Base-by-base conservation (phyloP, 2,329 filamentous ascomycete species). In the Metarhizium album region DNA sequence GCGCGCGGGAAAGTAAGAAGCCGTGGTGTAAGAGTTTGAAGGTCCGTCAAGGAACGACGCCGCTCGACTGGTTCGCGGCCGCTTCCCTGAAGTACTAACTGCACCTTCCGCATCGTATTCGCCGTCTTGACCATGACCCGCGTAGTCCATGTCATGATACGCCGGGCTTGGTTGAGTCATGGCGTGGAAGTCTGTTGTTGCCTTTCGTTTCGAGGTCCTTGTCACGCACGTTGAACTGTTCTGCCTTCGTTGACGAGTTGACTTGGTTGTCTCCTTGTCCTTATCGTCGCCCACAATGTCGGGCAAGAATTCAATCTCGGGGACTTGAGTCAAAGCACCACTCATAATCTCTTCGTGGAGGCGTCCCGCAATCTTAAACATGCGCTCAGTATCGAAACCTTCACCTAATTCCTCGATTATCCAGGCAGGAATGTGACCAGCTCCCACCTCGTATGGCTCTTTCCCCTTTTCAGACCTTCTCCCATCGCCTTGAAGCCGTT, bases 241-340 rank as follows among this genome's bases (percentile, higher is more conserved):
- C 46, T 59, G 57, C 35, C 58, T 51, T 40, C 60, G 61, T 22
- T 49, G 43, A 40, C 54, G 53, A 42, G 24, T 50, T 14, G 59
- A 51, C 40, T 64, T 65, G 3, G 55, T 48, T 11, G 57, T 56
- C 29, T 54, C 58, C 16, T 54, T 55, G 13, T 55, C 53, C 20
- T 62, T 57, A 9, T 69, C 68, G 29, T 69, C 70, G 35, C 69
- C 70, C 14, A 66, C 65, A 55, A 81, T 76, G 52, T 76, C 74
- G 2, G 78, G 77, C 3, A 82, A 68, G 18, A 82, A 76, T 63
- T 82, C 78, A 51, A 82, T 76, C 53, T 80, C 78, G 0, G 78
- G 78, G 2, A 81, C 73, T 51, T 75, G 70, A 3, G 60, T 63
- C 33, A 77, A 60, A 1, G 61, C 58, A 11, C 70, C 68, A 8